A percentile compares a stretch with the other conserved stretches of the same genome.
Evolutionary conservation across 2,329 filamentous ascomycete genomes (phyloP).

Genomic region (Blastomyces parvus): DNA sequence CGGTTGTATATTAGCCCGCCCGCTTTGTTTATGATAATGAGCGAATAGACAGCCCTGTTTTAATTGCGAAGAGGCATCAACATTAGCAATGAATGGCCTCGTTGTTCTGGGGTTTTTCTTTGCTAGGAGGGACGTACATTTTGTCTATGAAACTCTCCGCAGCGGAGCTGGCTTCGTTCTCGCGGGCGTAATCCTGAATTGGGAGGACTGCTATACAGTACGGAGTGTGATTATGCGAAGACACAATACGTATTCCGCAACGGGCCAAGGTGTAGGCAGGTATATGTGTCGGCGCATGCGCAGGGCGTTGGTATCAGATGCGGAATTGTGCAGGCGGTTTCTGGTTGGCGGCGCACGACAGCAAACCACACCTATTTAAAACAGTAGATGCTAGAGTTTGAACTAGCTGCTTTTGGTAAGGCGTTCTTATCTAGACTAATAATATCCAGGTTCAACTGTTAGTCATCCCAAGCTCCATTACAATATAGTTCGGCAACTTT

Average conservation of each 20-base stretch:
- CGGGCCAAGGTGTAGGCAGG: neutral
- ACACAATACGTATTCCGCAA: neutral
- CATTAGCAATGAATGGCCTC: neutral
- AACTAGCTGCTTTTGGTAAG: neutral
- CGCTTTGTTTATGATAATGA: constrained; percentile 98
- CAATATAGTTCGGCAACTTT: too few species aligned
- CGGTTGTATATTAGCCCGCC: constrained; percentile 94
- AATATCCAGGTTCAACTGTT: neutral
- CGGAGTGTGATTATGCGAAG: neutral
- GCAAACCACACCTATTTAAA: too few species aligned
- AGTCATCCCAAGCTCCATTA: neutral
- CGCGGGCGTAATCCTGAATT: too few species aligned
- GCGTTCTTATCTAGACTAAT: neutral
- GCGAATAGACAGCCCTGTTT: constrained; percentile 78
- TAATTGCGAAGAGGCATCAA: neutral
- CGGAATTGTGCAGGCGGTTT: too few species aligned
- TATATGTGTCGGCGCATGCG: neutral
- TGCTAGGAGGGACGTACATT: neutral
- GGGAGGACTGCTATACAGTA: neutral
- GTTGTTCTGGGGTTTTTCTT: neutral
- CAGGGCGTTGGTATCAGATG: neutral
- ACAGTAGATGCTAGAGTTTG: too few species aligned
- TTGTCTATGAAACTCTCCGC: neutral
- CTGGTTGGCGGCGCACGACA: too few species aligned
- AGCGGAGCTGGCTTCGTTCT: neutral